Evolutionary conservation across 1,284 basidiomycete genomes (phyloP), one percentile per base, ranked within the genome.

Genomic region (Cryptococcus hybrid): DNA sequence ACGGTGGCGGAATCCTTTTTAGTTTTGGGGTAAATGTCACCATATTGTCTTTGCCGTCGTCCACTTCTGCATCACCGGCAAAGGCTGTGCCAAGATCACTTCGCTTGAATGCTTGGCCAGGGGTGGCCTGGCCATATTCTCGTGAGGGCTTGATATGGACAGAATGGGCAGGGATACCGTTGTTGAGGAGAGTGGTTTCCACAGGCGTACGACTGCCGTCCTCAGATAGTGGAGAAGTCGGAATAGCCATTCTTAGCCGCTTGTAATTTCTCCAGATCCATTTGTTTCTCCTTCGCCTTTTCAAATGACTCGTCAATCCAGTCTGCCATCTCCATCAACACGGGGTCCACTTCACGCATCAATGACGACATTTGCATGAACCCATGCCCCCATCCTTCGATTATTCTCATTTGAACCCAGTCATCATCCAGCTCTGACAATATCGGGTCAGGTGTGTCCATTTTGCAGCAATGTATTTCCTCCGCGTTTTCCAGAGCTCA

Each of bases 351-450:
- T 70, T 95, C 92, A 13, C 63, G 59, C 87, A 98, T 89, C 65
- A 98, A 78, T 15, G 84, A 79, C 37, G 87, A 84, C 95, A 99
- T 99, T 79, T 97, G 94, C 67, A 94, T 83, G 79, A 93, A 96
- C 36, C 92, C 92, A 76, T 94, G 91, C 39, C 89, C 90, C 90
- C 90, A 92, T 55, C 90, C 90, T 47, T 88, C 88, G 76, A 92
- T 90, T 56, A 93, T 84, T 63, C 89, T 86, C 83, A 95, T 88
- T 76, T 90, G 88, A 15, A 97, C 92, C 92, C 94, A 97, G 72
- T 98, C 93, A 56, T 91, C 88, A 62, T 94, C 92, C 35, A 80
- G 85, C 78, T 96, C 88, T 35, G 81, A 79, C 11, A 86, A 67
- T 55, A 83, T 81, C 24, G 79, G 79, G 58, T 82, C 81, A 3